Evolutionary conservation across 1,284 basidiomycete species (phyloP), one percentile per base, ranked within the genome.

Genomic region (Cryptococcus jaspeensis): DNA sequence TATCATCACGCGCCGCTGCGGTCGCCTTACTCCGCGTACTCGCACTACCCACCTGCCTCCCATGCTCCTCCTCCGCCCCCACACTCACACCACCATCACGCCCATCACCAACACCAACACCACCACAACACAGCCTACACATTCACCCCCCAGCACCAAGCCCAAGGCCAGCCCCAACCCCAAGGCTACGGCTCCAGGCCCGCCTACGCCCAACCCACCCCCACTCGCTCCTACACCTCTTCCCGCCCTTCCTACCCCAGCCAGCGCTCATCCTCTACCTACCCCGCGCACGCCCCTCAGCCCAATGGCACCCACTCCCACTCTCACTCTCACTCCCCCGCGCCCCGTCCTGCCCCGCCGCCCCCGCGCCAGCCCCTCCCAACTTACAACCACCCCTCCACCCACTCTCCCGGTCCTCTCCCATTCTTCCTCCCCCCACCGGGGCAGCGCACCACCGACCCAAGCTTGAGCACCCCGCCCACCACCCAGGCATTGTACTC

Each of bases 401-500:
- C 66, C 5, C 59, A 71, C 55, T 62, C 72, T 7, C 54, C 69
- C 1, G 75, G 75, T 0, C 65, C 68, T 8, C 60, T 75, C 18
- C 63, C 68, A 8, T 75, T 66, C 56, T 76, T 73, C 51, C 55
- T 70, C 0, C 54, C 71, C 16, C 75, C 75, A 6, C 75, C 75
- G 1, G 70, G 74, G 11, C 73, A 75, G 60, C 55, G 59, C 6
- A 69, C 67, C n/a, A 52, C 56, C 7, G 69, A 75, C 50, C 70
- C 68, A 5, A 62, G 64, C 6, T 45, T 71, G 20, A 52, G 58
- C 18, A 58, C 63, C 1, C 67, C 74, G 13, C 69, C 73, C 0
- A 54, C 64, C 1, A 61, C 58, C 0, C 95, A 98, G 74, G 92
- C 89, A 0, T 77, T 86, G 20, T 84, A 86, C 61, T 88, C 90